Evolutionary conservation across 208 protist genomes (phyloP).

Genomic region (Spongospora subterranea): DNA sequence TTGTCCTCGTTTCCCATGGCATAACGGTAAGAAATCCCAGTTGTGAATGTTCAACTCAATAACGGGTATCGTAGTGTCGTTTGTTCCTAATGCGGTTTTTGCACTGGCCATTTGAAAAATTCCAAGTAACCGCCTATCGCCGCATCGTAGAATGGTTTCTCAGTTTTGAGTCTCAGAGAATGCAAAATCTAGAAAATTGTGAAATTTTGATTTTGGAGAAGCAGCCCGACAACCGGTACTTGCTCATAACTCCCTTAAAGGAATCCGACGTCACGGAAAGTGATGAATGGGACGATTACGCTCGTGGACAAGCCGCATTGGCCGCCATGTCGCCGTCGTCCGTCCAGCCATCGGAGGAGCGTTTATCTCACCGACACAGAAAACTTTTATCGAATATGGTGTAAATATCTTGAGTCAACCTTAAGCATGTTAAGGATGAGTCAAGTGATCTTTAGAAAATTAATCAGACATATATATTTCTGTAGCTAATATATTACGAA

Average conservation of each 20-base stretch:
- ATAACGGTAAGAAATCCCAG: background rate
- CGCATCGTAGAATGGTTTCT: background rate
- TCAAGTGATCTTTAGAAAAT: too few species aligned
- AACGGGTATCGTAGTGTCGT: background rate
- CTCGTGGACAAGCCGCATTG: background rate
- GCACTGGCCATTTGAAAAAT: slow-evolving; percentile 54
- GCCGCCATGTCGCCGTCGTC: background rate
- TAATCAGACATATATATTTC: too few species aligned
- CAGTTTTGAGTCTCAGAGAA: background rate
- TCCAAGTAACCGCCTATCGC: background rate
- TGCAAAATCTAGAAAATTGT: slow-evolving; percentile 34
- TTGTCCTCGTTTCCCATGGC: slow-evolving; percentile 32
- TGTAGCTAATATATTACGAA: too few species aligned
- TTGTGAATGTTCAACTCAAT: background rate
- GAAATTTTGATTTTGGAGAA: slow-evolving; percentile 24
- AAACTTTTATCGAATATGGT: background rate
- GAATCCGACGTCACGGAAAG: background rate
- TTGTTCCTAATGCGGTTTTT: slow-evolving; percentile 46
- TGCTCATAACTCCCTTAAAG: background rate
- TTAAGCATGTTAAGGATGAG: too few species aligned
- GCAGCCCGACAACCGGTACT: slow-evolving; percentile 1
- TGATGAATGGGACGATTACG: slow-evolving; percentile 49
- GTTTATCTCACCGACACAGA: background rate
- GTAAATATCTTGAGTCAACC: too few species aligned
- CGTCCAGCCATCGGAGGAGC: background rate